Evolutionary conservation across 2,329 filamentous ascomycete species (phyloP).

Genomic region (Aspergillus udagawae): DNA sequence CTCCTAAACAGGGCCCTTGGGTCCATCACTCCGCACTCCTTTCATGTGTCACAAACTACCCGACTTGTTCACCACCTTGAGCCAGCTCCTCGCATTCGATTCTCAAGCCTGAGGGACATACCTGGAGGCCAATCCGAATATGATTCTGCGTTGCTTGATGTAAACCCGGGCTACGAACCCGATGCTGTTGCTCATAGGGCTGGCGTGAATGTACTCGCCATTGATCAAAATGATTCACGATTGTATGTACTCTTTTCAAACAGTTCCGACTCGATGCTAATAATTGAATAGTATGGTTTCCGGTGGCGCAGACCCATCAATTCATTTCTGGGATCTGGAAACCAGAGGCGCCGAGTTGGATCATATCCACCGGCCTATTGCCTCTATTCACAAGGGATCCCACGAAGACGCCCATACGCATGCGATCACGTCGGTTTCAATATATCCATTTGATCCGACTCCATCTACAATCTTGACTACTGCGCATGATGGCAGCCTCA

Average conservation of each 20-base stretch:
- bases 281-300: conserved; percentile 62
- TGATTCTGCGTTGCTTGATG: conserved; percentile 11
- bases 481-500: conserved; percentile 44
- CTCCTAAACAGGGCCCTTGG: conserved; percentile 73
- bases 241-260: conserved; percentile 48
- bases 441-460: conserved; percentile 46
- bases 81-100: conserved; percentile 62
- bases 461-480: conserved; percentile 46
- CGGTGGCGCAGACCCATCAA: conserved; percentile 77
- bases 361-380: conserved; percentile 52
- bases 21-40: conserved; percentile 57
- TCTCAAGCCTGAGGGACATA: conserved; percentile 55
- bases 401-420: conserved; percentile 41
- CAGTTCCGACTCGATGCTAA: conserved; percentile 8
- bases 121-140: conserved; percentile 1
- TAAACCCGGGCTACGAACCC: conserved; percentile 12
- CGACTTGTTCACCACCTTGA: conserved; percentile 67
- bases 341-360: conserved; percentile 47
- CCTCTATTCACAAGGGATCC: conserved; percentile 38
- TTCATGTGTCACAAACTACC: conserved; percentile 63
- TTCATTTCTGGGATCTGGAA: conserved; percentile 86
- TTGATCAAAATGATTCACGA: conserved; percentile 77
- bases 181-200: conserved; percentile 61
- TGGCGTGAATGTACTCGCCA: conserved; percentile 72
- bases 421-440: conserved; percentile 45